Evolutionary conservation across 176 grass and related monocot genomes (phyloP).

Genomic region (Carex cristatella): DNA sequence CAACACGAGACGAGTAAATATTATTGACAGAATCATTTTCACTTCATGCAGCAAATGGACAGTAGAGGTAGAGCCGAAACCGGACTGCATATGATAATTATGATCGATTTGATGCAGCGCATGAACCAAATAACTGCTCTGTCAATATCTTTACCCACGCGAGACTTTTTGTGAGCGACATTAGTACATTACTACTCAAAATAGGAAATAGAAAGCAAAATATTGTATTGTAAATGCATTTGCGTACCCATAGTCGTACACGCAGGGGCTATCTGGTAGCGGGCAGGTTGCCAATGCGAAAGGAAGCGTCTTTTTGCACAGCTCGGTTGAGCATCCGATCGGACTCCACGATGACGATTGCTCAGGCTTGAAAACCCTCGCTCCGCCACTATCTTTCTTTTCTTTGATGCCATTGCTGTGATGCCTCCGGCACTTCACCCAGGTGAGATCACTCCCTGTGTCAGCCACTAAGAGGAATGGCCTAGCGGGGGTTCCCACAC

Average conservation of each 20-base stretch:
- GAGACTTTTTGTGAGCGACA: not conserved
- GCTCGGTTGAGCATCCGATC: constrained; percentile 36
- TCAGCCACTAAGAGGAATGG: constrained; percentile 47
- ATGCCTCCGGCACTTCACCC: constrained; percentile 67
- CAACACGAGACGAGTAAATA: not conserved
- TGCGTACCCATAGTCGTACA: constrained; percentile 23
- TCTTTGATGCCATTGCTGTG: not conserved
- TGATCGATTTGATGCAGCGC: no score
- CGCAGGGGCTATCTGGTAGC: constrained; percentile 38
- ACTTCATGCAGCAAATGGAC: no score
- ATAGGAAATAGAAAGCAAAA: not conserved
- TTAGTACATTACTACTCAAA: not conserved
- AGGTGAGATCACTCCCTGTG: constrained; percentile 80
- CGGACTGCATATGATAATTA: no score
- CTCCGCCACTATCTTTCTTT: not conserved
- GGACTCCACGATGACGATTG: constrained; percentile 54
- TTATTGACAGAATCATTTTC: no score
- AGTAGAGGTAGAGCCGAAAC: no score
- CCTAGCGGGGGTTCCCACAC: constrained; percentile 66
- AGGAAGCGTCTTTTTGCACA: constrained; percentile 41
- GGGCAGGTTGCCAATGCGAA: constrained; percentile 22
- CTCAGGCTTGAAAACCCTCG: constrained; percentile 35
- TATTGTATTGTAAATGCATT: not conserved
- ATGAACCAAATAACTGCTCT: no score
- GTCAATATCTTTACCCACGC: no score